A percentile compares a stretch with the other conserved stretches of the same genome.
phyloP scores from a whole-genome alignment of 2,329 filamentous ascomycete genomes.

The Aureobasidium sp. region DNA sequence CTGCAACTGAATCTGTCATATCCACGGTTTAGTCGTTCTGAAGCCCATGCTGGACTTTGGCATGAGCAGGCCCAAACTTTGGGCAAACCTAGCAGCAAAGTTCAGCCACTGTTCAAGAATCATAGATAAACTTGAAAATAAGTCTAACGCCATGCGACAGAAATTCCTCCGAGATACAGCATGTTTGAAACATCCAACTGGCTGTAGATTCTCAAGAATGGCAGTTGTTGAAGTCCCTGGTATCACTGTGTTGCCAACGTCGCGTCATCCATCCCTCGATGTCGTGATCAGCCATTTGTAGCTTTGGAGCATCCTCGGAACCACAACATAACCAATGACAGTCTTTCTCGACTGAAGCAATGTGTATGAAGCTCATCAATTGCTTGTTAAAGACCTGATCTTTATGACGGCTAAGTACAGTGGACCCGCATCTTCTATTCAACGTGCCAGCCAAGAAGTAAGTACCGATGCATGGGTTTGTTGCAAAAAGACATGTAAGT shows the following conservation, averaged over 20 bases:
- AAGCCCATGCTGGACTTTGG: not conserved
- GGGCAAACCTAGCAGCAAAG: too few relatives aligned
- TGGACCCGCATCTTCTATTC: not conserved
- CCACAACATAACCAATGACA: not conserved
- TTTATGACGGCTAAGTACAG: not conserved
- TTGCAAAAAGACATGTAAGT: not conserved
- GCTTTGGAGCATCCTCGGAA: not conserved
- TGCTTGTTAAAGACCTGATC: not conserved
- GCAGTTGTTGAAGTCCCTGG: not conserved
- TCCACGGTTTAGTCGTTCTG: not conserved
- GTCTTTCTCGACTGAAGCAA: not conserved
- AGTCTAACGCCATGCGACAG: too few relatives aligned
- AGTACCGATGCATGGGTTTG: not conserved
- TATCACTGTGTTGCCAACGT: not conserved
- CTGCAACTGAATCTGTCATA: not conserved
- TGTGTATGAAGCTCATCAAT: not conserved
- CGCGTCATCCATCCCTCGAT: conserved; percentile 3
- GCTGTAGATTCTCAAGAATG: not conserved
- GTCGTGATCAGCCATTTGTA: not conserved
- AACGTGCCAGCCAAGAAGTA: not conserved
- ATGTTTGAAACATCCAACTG: not conserved
- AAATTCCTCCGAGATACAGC: too few relatives aligned
- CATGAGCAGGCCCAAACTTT: too few relatives aligned
- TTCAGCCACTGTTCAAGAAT: not conserved
- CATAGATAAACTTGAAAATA: not conserved